Evolutionary conservation across 208 protist genomes (phyloP).

Genomic region (Trypanosoma cruzi): DNA sequence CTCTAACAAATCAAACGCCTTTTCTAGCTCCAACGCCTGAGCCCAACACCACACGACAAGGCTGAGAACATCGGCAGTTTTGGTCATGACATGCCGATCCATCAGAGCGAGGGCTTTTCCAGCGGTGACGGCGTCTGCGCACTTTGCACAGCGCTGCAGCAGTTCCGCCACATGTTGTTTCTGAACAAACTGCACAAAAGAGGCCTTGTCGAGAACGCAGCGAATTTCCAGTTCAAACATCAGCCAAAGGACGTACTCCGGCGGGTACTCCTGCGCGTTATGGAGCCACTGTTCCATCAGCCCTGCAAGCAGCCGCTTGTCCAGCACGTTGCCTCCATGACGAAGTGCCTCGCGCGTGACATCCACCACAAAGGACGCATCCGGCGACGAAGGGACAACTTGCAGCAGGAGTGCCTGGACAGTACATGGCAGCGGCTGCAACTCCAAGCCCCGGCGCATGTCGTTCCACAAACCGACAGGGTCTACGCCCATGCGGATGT

Average conservation of each 20-base stretch:
- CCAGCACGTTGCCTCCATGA: slow-evolving; percentile 54
- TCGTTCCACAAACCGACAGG: slow-evolving; percentile 73
- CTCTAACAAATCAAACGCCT: slow-evolving; percentile 77
- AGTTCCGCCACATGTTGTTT: slow-evolving; percentile 74
- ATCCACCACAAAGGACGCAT: slow-evolving; percentile 66
- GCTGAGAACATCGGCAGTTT: slow-evolving; percentile 75
- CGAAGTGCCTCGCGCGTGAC: slow-evolving; percentile 63
- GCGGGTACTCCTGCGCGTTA: slow-evolving; percentile 50
- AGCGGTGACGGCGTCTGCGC: slow-evolving; percentile 65
- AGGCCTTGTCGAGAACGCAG: slow-evolving; percentile 76
- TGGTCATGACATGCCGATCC: slow-evolving; percentile 79
- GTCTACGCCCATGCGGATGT: slow-evolving; percentile 73
- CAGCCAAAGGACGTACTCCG: slow-evolving; percentile 43
- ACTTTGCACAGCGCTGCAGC: slow-evolving; percentile 76
- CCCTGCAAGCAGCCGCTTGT: slow-evolving; percentile 68
- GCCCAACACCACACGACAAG: slow-evolving; percentile 80
- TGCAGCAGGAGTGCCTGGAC: slow-evolving; percentile 67
- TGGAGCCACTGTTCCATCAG: slow-evolving; percentile 64
- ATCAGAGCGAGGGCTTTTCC: slow-evolving; percentile 78
- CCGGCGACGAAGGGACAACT: slow-evolving; percentile 56
- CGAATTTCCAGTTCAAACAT: slow-evolving; percentile 52
- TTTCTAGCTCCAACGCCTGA: slow-evolving; percentile 63
- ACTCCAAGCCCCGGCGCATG: slow-evolving; percentile 33
- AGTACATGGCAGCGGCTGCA: slow-evolving; percentile 66
- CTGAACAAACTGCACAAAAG: slow-evolving; percentile 77